Evolutionary conservation across 2,329 filamentous ascomycete genomes (phyloP), one percentile per base, ranked within the genome.

Genomic region (Grosmannia clavigera): DNA sequence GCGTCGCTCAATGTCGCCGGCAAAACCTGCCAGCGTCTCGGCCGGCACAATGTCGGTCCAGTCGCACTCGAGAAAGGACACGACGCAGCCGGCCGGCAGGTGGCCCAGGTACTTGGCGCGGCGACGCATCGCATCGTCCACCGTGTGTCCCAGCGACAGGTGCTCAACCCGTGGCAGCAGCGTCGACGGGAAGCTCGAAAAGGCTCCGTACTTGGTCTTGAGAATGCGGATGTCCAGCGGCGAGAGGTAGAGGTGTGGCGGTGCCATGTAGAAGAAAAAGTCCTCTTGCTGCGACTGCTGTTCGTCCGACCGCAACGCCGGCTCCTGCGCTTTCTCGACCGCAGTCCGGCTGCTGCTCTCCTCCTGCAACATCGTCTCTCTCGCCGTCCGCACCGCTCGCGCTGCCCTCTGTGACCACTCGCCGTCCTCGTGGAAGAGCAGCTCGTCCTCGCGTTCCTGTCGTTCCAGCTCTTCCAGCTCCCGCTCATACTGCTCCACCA

Each of bases 321-420:
- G 60, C 38, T 6, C 62, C 57, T 12, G 53, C 54, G 38, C 59
- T 57, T 27, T 57, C 19, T 7, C 50, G 14, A n/a, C 43, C 43
- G 19, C 43, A n/a, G 43, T n/a, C 19, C 43, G 16, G 50, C 7
- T 5, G 25, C 43, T 29, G 11, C 6, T 35, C 27, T 29, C 64
- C 55, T 14, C 64, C 25, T 67, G 62, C 33, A 68, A 59, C 27
- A 67, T 68, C 69, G 86, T 92, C 64, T 94, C 88, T 71, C 90
- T 95, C 0, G 87, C 82, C 22, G 88, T 82, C 5, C 79, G 79
- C 56, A 97, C 85, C 35, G 85, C 80, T 59, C 81, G 79, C 61
- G 96, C 82, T 3, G 94, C 94, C 70, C 89, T 92, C 65, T 85
- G 84, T 1, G 89, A 90, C 92, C 92, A 97, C 65, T 92, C 90